Percentiles rank a stretch among this genome's conserved stretches.
Conservation (phyloP, 2,329 filamentous ascomycete genomes). For the Penicillium sp. region DNA sequence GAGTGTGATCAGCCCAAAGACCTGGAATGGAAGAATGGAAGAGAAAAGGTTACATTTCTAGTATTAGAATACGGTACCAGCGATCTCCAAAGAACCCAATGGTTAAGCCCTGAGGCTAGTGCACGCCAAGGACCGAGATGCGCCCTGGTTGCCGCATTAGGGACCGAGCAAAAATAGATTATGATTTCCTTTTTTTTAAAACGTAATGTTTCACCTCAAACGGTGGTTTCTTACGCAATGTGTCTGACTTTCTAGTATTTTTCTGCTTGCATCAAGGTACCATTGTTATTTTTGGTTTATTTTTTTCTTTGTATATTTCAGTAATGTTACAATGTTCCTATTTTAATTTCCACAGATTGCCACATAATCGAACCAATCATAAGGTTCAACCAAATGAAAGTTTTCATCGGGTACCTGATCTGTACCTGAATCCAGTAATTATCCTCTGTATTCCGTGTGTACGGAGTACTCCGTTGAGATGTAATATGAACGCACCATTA, state of each 20-base stretch:
- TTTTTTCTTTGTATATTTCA: neutral
- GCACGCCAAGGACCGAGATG: neutral
- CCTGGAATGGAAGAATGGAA: slow-evolving; percentile 5
- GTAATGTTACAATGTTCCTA: neutral
- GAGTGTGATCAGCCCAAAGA: slow-evolving; percentile 13
- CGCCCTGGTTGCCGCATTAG: neutral
- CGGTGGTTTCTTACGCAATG: neutral
- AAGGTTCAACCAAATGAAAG: neutral
- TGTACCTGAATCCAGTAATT: neutral
- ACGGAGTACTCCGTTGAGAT: too few relatives aligned
- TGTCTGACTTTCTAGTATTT: neutral
- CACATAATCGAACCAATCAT: neutral
- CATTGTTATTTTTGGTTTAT: neutral
- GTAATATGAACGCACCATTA: neutral
- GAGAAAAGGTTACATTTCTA: slow-evolving; percentile 2
- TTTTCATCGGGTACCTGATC: neutral
- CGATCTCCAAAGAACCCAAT: neutral
- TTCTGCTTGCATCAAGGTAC: neutral
- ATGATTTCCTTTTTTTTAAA: neutral
- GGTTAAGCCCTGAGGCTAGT: slow-evolving; percentile 1
- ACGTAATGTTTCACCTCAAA: neutral
- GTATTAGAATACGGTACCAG: neutral
- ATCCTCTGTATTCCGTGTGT: too few relatives aligned
- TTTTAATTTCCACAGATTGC: neutral
- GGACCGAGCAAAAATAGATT: neutral